phyloP scores from a whole-genome alignment of 2,329 filamentous ascomycete species.

The Pyricularia pennisetigena region DNA sequence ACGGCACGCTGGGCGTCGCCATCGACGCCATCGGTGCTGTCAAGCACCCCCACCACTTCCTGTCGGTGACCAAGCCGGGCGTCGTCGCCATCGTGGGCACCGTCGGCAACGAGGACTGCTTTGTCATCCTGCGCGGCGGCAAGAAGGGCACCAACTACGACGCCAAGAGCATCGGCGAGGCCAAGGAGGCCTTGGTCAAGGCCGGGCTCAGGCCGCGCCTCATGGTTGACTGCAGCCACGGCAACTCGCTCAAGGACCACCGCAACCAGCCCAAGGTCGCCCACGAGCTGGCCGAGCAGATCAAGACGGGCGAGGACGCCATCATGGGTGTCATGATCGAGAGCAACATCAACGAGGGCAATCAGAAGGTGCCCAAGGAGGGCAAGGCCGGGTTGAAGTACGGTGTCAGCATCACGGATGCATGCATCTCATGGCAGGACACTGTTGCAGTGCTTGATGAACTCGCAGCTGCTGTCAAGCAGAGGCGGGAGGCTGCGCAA shows the following conservation, averaged over 20 bases:
- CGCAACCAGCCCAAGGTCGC: conserved; percentile 96
- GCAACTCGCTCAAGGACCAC: conserved; percentile 80
- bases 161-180: conserved; percentile 67
- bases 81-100: conserved; percentile 92
- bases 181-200: conserved; percentile 67
- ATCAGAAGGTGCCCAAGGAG: conserved; percentile 83
- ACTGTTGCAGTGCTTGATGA: conserved; percentile 71
- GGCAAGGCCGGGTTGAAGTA: conserved; percentile 80
- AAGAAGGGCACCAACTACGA: conserved; percentile 92
- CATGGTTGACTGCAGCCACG: conserved; percentile 98
- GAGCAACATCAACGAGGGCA: conserved; percentile 90
- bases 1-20: conserved; percentile 80
- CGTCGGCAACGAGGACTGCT: conserved; percentile 90
- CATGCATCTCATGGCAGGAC: conserved; percentile 87
- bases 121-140: conserved; percentile 89
- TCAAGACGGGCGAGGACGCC: conserved; percentile 69
- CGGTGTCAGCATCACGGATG: conserved; percentile 92
- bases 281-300: conserved; percentile 69
- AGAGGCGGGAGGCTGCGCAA: conserved; percentile 43
- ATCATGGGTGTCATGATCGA: conserved; percentile 99
- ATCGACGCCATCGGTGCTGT: conserved; percentile 79
- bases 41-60: conserved; percentile 85
- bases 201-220: conserved; percentile 82
- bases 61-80: conserved; percentile 97
- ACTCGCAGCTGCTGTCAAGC: conserved; percentile 71